Percentiles rank a stretch among this genome's conserved stretches.
Conservation (phyloP, 116 monocot species). For the Posidonia oceanica region DNA sequence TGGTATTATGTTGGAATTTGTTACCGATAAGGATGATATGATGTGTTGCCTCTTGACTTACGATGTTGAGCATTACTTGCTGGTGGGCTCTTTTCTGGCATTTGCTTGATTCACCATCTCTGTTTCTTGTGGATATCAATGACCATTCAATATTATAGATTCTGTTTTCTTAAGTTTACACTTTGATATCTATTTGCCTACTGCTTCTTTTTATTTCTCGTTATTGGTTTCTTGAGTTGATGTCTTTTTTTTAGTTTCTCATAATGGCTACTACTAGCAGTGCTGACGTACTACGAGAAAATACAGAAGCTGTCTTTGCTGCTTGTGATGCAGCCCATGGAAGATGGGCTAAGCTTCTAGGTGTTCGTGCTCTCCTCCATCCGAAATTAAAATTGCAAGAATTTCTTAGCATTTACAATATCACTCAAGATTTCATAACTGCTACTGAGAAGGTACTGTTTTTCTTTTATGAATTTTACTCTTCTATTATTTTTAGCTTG, state of each 20-base stretch:
- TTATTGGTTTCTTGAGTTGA: not conserved
- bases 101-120: no score
- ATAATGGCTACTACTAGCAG: conserved; percentile 26
- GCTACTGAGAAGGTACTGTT: conserved; percentile 80
- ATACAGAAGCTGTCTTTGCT: conserved; percentile 94
- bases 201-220: not conserved
- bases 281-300: conserved; percentile 94
- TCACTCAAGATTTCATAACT: conserved; percentile 83
- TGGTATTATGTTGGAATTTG: no score
- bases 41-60: no score
- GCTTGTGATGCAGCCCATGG: conserved; percentile 99
- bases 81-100: no score
- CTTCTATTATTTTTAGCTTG: not conserved
- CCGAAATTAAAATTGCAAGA: conserved; percentile 83
- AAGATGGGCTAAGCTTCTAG: conserved; percentile 98
- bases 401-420: conserved; percentile 74
- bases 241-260: no score
- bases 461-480: conserved; percentile 3
- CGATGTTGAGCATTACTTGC: no score
- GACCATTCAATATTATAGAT: no score
- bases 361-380: conserved; percentile 92
- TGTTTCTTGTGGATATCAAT: no score
- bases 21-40: no score
- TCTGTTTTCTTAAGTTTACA: no score
- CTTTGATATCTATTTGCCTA: not conserved